phyloP scores from a whole-genome alignment of 805 yeast genomes.

The Lipomyces starkeyi region DNA sequence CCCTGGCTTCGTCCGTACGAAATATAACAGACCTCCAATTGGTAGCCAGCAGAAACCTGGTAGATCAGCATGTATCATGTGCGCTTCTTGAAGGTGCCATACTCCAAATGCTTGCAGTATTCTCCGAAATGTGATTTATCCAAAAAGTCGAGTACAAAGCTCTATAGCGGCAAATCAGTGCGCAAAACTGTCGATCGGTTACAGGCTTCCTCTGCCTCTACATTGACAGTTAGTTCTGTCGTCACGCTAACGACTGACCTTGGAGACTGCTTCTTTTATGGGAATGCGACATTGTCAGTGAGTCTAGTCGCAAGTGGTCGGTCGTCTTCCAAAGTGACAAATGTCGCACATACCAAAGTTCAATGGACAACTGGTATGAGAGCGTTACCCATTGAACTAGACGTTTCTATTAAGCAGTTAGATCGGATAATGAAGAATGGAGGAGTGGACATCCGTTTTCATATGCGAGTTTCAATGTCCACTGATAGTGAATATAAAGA shows the following conservation, averaged over 20 bases:
- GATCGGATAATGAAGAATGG: slow-evolving; percentile 2
- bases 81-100: slow-evolving; percentile 31
- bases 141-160: slow-evolving; percentile 7
- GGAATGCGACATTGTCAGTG: slow-evolving; percentile 39
- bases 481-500: not conserved
- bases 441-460: not conserved
- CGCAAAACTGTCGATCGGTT: not conserved
- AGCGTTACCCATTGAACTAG: slow-evolving; percentile 26
- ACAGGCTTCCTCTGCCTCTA: not conserved
- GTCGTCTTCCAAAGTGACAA: not conserved
- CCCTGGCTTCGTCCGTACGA: no score
- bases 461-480: not conserved
- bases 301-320: not conserved
- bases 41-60: not conserved
- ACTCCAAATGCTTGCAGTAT: not conserved
- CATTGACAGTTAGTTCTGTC: slow-evolving; percentile 27
- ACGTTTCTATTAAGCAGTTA: slow-evolving; percentile 3
- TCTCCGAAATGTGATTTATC: not conserved
- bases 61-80: slow-evolving; percentile 29
- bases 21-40: no score
- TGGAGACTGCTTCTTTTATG: slow-evolving; percentile 51
- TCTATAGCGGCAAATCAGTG: not conserved
- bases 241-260: slow-evolving; percentile 49
- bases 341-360: not conserved
- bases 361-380: slow-evolving; percentile 27